Base-by-base conservation (phyloP, 352 stramenopile genomes). In the Phytopythium chamaehyphon region DNA sequence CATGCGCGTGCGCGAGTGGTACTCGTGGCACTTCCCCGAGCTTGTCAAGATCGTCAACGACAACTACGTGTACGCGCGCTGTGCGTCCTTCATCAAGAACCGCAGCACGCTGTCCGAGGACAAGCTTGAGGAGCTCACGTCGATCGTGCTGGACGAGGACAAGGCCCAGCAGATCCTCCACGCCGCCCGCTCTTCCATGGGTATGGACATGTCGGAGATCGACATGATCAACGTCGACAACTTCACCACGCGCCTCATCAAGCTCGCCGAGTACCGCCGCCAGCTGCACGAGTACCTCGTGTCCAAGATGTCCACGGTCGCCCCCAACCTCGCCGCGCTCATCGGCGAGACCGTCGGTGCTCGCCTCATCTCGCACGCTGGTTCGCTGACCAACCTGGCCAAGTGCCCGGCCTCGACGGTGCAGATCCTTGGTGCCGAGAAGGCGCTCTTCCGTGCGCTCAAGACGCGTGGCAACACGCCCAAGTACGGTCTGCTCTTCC, bases 1-100 rank as follows among this genome's bases (percentile, higher is more conserved):
- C 47, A 99, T 99, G 98, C 89, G 98, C 54, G 92, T 99, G 52
- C 87, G 96, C 44, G 98, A 99, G 76, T 99, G 97, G 97, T 99
- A 99, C 85, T 98, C 89, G 70, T 99, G 97, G 97, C 97, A 99
- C 73, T 99, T 99, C 75, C 98, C 98, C 15, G 98, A 99, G 83
- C 83, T 99, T 33, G 91, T 98, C 55, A 97, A 99, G 67, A 96
- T 99, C 61, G 96, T 99, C 45, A 98, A 98, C 63, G 98, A 99
- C 80, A 99, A 99, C 76, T 99, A 98, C 73, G 86, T 99, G 58
- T 99, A 99, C 86, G 97, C 97, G 10, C 84, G 96, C 38, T 96
- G 92, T 54, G 97, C 96, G 54, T 91, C 96, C 22, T 98, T 96
- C 69, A 98, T 99, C 79, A 96, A 98, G 73, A 96, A 98, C 68